A percentile compares a stretch with the other conserved stretches of the same genome.
Evolutionary conservation across 352 stramenopile genomes (phyloP).

Genomic region (Pythium utonaiense): DNA sequence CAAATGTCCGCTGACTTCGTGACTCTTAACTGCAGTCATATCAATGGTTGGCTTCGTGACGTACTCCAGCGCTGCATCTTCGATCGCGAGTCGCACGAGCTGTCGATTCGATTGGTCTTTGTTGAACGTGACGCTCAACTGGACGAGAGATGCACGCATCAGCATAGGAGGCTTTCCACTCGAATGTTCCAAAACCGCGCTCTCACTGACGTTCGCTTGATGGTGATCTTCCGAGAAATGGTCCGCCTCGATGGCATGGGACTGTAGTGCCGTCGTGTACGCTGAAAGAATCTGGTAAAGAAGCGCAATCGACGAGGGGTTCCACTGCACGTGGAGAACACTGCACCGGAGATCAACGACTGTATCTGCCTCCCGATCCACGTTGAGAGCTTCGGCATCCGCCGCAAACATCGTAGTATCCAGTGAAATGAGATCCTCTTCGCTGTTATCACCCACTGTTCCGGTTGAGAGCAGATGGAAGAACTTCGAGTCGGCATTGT

Average conservation of each 20-base stretch:
- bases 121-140: slow-evolving; percentile 81
- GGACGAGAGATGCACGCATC: slow-evolving; percentile 58
- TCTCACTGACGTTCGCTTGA: not conserved
- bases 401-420: slow-evolving; percentile 39
- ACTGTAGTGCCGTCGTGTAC: slow-evolving; percentile 53
- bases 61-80: slow-evolving; percentile 49
- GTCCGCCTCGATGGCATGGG: slow-evolving; percentile 16
- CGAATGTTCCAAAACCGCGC: not conserved
- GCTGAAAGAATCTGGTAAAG: slow-evolving; percentile 66
- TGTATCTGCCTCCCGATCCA: slow-evolving; percentile 26
- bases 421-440: slow-evolving; percentile 43
- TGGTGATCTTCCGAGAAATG: not conserved
- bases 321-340: slow-evolving; percentile 79
- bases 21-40: not conserved
- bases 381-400: slow-evolving; percentile 8
- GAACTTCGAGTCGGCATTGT: slow-evolving; percentile 41
- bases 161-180: slow-evolving; percentile 24
- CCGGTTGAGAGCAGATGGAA: slow-evolving; percentile 71
- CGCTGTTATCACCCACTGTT: slow-evolving; percentile 2
- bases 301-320: slow-evolving; percentile 75
- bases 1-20: slow-evolving; percentile 35
- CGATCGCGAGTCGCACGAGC: slow-evolving; percentile 57
- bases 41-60: slow-evolving; percentile 10
- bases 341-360: slow-evolving; percentile 62
- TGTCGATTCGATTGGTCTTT: slow-evolving; percentile 73